Conservation (phyloP, 345 rosid genomes). For the Carallia brachiata region DNA sequence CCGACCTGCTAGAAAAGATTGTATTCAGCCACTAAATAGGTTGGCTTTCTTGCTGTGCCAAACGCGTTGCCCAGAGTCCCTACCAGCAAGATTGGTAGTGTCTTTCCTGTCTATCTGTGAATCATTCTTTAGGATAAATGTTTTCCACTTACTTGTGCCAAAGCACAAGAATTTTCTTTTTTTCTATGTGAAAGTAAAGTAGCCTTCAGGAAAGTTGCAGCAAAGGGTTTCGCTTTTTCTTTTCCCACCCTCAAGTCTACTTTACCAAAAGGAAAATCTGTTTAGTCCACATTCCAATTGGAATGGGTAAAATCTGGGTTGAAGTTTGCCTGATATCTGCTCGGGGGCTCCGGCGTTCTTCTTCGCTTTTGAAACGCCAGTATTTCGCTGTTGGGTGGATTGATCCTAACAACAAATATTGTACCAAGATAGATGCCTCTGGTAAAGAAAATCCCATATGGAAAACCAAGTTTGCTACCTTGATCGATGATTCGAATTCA, state of each 20-base stretch:
- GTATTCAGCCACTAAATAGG: too few species aligned
- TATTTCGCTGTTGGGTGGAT: conserved; percentile 96
- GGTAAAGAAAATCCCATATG: conserved; percentile 69
- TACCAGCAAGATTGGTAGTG: background rate
- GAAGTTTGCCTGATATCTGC: conserved; percentile 79
- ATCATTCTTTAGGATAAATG: conserved; percentile 18
- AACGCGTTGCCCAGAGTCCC: too few species aligned
- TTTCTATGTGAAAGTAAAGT: conserved; percentile 22
- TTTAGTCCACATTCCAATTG: conserved; percentile 7
- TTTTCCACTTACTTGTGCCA: conserved; percentile 10
- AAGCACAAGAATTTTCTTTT: conserved; percentile 5
- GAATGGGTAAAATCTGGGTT: conserved; percentile 67
- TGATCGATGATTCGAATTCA: conserved; percentile 50
- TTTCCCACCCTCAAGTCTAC: background rate
- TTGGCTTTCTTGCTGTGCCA: too few species aligned
- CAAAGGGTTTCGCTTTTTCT: conserved; percentile 6
- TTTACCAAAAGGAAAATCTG: conserved; percentile 15
- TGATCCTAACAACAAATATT: conserved; percentile 77
- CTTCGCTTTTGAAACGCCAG: conserved; percentile 78
- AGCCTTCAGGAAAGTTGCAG: conserved; percentile 18
- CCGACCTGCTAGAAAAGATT: too few species aligned
- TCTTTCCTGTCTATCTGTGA: conserved; percentile 29
- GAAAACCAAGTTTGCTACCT: conserved; percentile 72
- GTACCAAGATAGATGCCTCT: conserved; percentile 70
- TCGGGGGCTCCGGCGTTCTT: conserved; percentile 61